Evolutionary conservation across 1,139 yeast genomes (phyloP), one percentile per base, ranked within the genome.

Genomic region (Kurtzmaniella quercitrusa): DNA sequence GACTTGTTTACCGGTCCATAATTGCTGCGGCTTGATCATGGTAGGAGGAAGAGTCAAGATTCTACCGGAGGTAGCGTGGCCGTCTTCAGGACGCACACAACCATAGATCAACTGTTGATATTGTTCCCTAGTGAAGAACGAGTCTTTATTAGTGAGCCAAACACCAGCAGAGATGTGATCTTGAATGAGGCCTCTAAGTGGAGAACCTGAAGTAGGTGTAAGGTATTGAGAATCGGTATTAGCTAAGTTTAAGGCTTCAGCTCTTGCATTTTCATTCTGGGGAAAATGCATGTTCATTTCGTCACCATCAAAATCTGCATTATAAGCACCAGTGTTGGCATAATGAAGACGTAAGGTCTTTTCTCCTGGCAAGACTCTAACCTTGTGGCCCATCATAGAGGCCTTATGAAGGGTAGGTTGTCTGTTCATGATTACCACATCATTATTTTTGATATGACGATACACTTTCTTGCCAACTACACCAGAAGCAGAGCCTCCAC

Each of bases 221-320:
- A 94, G 77, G 63, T 94, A 94, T 70, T 93, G 98, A 49, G 95
- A 87, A 66, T 94, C 97, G 10, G 98, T 93, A 63, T 93, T 90
- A 40, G 98, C 98, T 61, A 94, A 77, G 62, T 89, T 80, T 58
- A 89, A 75, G 3, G 98, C 98, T 70, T 94, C 99, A 25, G 98
- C 94, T 59, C 93, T 84, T 12, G 98, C 98, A 57, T 89, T 89
- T 70, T 93, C 98, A 65, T 88, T 91, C 70, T 94, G 99, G 25
- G 99, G 99, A 75, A 94, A 93, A 70, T 94, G 99, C 97, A 94
- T 86, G 64, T 94, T 94, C 99, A 94, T 94, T 73, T 94, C 99
- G 69, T 94, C 99, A 73, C 99, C 99, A 71, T 94, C 99, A 59
- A 94, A 94, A 79, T 94, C 99, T 37, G 98, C 98, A 66, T 93